Percentiles rank a stretch among this genome's conserved stretches.
Evolutionary conservation across 2,329 filamentous ascomycete genomes (phyloP).

Genomic region (Fusarium denticulatum): DNA sequence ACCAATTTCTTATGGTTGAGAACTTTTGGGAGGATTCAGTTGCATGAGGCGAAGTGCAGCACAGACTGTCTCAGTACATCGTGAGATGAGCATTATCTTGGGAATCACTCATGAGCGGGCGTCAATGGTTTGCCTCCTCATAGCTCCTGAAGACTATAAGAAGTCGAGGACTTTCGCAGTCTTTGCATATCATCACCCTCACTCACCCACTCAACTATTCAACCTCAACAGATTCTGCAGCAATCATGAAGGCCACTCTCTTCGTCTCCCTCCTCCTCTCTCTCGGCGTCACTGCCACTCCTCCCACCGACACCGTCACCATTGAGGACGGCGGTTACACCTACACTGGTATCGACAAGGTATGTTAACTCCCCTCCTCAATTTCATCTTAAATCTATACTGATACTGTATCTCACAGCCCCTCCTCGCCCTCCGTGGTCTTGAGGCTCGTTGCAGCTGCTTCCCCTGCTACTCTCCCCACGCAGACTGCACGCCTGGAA

Average conservation of each 20-base stretch:
- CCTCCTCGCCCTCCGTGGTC: slow-evolving; percentile 9
- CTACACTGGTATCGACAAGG: slow-evolving; percentile 21
- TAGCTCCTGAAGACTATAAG: background rate
- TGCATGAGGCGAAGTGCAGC: slow-evolving; percentile 5
- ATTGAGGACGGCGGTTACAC: background rate
- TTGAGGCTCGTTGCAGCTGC: slow-evolving; percentile 6
- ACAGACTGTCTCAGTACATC: background rate
- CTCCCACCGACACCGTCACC: background rate
- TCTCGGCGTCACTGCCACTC: slow-evolving; percentile 4
- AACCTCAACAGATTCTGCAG: background rate
- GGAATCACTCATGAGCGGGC: rapidly evolving
- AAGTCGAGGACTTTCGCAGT: rapidly evolving
- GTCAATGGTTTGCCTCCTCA: rapidly evolving
- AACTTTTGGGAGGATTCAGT: slow-evolving; percentile 2
- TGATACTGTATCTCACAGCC: background rate
- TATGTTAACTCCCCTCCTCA: background rate
- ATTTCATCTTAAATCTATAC: too few relatives aligned
- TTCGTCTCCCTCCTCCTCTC: slow-evolving; percentile 4
- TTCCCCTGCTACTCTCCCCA: slow-evolving; percentile 22
- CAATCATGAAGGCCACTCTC: slow-evolving; percentile 9
- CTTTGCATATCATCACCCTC: background rate
- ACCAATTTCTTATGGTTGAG: background rate
- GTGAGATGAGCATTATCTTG: background rate
- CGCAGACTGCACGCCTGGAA: background rate
- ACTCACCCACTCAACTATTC: background rate